phyloP scores from a whole-genome alignment of 352 stramenopile genomes.

The Globisporangium cystogenes region DNA sequence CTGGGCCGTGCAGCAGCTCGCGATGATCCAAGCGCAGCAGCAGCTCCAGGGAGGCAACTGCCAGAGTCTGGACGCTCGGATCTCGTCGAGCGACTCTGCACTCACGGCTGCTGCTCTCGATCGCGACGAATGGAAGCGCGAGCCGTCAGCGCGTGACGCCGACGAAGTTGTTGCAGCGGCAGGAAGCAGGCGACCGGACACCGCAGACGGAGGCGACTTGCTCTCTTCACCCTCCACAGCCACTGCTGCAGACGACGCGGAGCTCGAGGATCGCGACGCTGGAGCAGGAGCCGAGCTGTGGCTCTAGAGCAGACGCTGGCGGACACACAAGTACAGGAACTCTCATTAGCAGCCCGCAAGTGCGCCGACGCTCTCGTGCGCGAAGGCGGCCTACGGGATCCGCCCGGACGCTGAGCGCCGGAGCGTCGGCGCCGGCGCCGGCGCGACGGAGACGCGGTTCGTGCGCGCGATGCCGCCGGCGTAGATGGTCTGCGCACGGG shows the following conservation, averaged over 20 bases:
- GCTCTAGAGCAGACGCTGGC: neutral
- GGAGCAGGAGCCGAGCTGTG: neutral
- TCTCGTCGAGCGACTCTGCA: too few species aligned
- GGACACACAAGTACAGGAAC: neutral
- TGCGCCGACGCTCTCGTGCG: neutral
- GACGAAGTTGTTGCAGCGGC: too few species aligned
- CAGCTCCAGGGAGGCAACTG: neutral
- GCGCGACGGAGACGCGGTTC: neutral
- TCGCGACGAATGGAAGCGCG: neutral
- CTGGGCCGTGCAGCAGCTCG: neutral
- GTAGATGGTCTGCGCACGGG: neutral
- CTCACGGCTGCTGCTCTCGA: neutral
- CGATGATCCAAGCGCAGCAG: neutral
- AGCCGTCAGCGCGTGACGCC: too few species aligned
- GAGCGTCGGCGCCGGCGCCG: conserved; percentile 12
- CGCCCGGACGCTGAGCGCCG: conserved; percentile 29
- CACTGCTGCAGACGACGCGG: too few species aligned
- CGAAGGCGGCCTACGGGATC: conserved; percentile 11
- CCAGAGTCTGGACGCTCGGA: neutral
- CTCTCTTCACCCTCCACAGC: too few species aligned
- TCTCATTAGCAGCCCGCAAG: too few species aligned
- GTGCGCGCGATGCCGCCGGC: neutral
- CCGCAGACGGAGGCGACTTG: too few species aligned
- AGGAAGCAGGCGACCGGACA: too few species aligned
- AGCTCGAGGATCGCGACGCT: too few species aligned